Evolutionary conservation across 2,329 filamentous ascomycete species (phyloP).

Genomic region (Rhytidhysteron rufulum): DNA sequence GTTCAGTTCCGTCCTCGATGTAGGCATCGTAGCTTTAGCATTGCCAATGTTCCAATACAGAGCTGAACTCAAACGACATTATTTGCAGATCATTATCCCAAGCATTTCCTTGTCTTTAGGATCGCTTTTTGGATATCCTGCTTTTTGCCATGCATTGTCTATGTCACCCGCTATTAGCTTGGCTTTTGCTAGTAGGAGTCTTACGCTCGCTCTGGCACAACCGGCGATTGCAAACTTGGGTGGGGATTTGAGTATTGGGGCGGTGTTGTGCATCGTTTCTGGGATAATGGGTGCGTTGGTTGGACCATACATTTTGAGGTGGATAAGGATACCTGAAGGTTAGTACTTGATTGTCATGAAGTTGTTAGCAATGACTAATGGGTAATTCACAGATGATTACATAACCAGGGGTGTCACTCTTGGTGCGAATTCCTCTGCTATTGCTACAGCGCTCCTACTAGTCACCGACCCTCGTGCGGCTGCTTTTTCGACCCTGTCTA

Average conservation of each 20-base stretch:
- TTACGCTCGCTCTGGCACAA: constrained; percentile 59
- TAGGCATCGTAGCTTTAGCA: constrained; percentile 56
- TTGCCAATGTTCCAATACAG: constrained; percentile 61
- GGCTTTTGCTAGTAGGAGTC: constrained; percentile 53
- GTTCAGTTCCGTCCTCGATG: constrained; percentile 53
- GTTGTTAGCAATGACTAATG: neutral
- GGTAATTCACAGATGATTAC: constrained; percentile 51
- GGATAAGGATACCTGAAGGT: constrained; percentile 54
- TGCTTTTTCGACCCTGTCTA: constrained; percentile 56
- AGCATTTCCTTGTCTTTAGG: constrained; percentile 50
- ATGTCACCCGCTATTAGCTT: constrained; percentile 51
- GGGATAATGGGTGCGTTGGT: constrained; percentile 57
- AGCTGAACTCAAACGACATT: constrained; percentile 52
- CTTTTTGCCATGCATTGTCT: constrained; percentile 52
- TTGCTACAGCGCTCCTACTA: constrained; percentile 56
- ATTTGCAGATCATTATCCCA: constrained; percentile 52
- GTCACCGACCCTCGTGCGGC: constrained; percentile 56
- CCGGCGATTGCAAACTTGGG: constrained; percentile 55
- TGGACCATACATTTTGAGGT: constrained; percentile 48
- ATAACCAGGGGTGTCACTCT: constrained; percentile 60
- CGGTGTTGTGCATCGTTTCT: constrained; percentile 56
- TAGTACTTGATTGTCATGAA: neutral
- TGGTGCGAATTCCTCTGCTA: constrained; percentile 59
- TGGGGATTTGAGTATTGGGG: constrained; percentile 54
- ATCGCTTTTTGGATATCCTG: constrained; percentile 57